A percentile compares a stretch with the other conserved stretches of the same genome.
phyloP scores from a whole-genome alignment of 352 stramenopile species.

The Phytophthora pseudosyringae region DNA sequence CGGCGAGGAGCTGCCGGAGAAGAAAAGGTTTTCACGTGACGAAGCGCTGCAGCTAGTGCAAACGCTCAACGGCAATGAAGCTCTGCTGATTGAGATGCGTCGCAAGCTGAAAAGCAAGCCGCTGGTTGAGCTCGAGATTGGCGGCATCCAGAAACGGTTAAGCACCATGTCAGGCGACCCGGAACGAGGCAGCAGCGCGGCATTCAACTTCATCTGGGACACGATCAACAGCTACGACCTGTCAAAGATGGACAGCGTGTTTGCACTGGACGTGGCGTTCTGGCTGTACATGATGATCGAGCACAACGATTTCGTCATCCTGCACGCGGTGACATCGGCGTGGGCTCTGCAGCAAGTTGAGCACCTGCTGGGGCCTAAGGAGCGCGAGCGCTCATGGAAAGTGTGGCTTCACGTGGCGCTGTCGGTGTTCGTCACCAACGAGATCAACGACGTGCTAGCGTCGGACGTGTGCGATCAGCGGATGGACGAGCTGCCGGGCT shows the following conservation, averaged over 20 bases:
- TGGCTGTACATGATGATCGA: constrained; percentile 49
- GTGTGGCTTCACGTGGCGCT: constrained; percentile 46
- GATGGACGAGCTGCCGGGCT: constrained; percentile 15
- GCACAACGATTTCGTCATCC: constrained; percentile 49
- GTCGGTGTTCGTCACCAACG: constrained; percentile 37
- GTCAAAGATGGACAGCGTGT: constrained; percentile 37
- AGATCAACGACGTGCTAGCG: constrained; percentile 26
- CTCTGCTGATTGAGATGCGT: constrained; percentile 35
- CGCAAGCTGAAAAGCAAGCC: constrained; percentile 33
- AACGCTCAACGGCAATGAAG: constrained; percentile 23
- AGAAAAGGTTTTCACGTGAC: constrained; percentile 27
- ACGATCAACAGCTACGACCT: constrained; percentile 41
- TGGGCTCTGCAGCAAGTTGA: constrained; percentile 48
- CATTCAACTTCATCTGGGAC: constrained; percentile 38
- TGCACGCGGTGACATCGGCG: constrained; percentile 47
- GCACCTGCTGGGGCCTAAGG: constrained; percentile 33
- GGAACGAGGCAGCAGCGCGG: constrained; percentile 27
- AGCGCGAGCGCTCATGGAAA: constrained; percentile 38
- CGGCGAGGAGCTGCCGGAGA: constrained; percentile 19
- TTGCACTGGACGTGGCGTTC: constrained; percentile 42
- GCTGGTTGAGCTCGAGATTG: constrained; percentile 28
- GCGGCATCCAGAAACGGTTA: constrained; percentile 32
- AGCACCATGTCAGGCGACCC: constrained; percentile 38
- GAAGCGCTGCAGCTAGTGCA: constrained; percentile 32
- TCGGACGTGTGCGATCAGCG: constrained; percentile 41